phyloP scores from a whole-genome alignment of 768 basidiomycete genomes.

The Mycena galopus region DNA sequence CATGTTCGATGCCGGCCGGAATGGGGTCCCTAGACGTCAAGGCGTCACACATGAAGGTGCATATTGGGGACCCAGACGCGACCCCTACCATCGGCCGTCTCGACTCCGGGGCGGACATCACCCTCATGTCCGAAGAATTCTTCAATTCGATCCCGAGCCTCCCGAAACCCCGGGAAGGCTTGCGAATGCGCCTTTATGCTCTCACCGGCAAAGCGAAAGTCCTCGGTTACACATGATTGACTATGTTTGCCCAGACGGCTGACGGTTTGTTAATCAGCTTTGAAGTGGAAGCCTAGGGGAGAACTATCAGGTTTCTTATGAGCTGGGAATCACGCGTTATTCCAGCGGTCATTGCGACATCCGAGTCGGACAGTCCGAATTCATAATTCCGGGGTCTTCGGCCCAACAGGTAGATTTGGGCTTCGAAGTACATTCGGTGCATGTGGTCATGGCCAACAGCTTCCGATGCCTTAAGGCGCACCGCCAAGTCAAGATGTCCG shows the following conservation, averaged over 20 bases:
- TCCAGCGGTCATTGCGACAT: conserved; percentile 23
- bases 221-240: conserved; percentile 34
- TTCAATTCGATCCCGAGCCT: neutral
- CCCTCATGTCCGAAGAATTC: conserved; percentile 31
- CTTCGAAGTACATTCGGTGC: conserved; percentile 11
- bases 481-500: conserved; percentile 15
- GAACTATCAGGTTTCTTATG: conserved; percentile 43
- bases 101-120: too few relatives aligned
- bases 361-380: neutral
- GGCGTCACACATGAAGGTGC: conserved; percentile 24
- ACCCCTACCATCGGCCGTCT: conserved; percentile 1
- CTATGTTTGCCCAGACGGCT: neutral
- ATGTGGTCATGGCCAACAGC: neutral
- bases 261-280: conserved; percentile 27
- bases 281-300: conserved; percentile 44
- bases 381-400: conserved; percentile 16
- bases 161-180: conserved; percentile 10
- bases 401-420: conserved; percentile 27
- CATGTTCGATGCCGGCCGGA: too few relatives aligned
- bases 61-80: neutral
- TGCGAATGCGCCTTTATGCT: conserved; percentile 29
- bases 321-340: conserved; percentile 31
- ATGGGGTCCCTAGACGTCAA: conserved; percentile 1
- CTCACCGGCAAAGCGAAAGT: conserved; percentile 29
- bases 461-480: neutral